phyloP scores from a whole-genome alignment of 495 filamentous ascomycete species.

The Tuber aestivum region DNA sequence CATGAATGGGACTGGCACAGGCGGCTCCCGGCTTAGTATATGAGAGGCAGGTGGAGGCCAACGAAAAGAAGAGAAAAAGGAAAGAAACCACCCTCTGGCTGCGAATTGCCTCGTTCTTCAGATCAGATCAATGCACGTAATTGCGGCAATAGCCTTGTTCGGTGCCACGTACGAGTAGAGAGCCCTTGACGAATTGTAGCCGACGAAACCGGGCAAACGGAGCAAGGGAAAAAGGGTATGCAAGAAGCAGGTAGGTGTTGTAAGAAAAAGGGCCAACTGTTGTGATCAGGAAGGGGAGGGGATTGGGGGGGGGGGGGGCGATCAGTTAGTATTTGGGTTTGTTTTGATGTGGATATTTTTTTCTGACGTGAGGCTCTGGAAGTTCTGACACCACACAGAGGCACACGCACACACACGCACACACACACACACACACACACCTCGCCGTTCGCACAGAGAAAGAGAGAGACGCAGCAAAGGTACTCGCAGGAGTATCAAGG shows the following conservation, averaged over 20 bases:
- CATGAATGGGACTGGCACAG: slow-evolving; percentile 4
- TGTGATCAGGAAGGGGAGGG: too few relatives aligned
- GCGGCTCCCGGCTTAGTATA: background rate
- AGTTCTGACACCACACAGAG: background rate
- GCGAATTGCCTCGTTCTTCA: background rate
- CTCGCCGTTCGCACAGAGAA: background rate
- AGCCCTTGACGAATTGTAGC: background rate
- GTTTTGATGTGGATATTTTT: background rate
- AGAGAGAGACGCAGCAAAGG: background rate
- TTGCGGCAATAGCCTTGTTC: background rate
- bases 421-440: background rate
- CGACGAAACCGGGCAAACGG: background rate
- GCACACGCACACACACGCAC: background rate
- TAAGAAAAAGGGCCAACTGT: slow-evolving; percentile 2
- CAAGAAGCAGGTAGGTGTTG: background rate
- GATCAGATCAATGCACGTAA: slow-evolving; percentile 5
- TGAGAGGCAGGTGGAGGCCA: background rate
- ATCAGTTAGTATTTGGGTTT: slow-evolving; percentile 1
- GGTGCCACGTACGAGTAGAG: slow-evolving; percentile 1
- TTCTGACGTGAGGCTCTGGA: slow-evolving; percentile 3
- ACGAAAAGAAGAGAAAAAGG: background rate
- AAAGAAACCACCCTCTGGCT: background rate
- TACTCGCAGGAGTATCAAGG: background rate
- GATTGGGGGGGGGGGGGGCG: too few relatives aligned
- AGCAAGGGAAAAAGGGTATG: background rate